Conservation (phyloP, 441 rosid species). For the Cnidoscolus chayamansa region DNA sequence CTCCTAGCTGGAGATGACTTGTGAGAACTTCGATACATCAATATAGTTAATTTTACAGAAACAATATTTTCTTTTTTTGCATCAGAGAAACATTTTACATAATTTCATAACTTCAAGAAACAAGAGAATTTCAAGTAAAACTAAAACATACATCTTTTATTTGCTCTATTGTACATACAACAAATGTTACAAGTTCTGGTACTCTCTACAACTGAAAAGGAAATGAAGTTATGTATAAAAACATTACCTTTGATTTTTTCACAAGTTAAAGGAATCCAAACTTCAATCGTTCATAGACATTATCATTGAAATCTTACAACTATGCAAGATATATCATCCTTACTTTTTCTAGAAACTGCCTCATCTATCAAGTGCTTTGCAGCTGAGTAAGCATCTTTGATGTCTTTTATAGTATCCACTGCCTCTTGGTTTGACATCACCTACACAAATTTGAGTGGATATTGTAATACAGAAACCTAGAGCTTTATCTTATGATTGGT, state of each 20-base stretch:
- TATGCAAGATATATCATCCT: conserved; percentile 87
- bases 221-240: conserved; percentile 21
- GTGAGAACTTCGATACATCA: background rate
- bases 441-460: conserved; percentile 26
- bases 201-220: conserved; percentile 9
- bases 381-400: conserved; percentile 73
- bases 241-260: background rate
- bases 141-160: background rate
- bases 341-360: conserved; percentile 65
- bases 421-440: conserved; percentile 92
- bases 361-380: conserved; percentile 77
- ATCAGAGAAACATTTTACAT: background rate
- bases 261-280: background rate
- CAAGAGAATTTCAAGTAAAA: background rate
- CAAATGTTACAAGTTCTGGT: conserved; percentile 15
- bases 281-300: background rate
- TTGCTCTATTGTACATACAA: conserved; percentile 16
- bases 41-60: too few species aligned
- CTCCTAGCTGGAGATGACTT: background rate
- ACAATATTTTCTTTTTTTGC: background rate
- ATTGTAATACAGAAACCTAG: background rate
- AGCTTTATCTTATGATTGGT: background rate
- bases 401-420: conserved; percentile 51
- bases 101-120: background rate
- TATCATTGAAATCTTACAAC: conserved; percentile 62